phyloP scores from a whole-genome alignment of 441 rosid genomes.

The Eugenia klotzschiana region DNA sequence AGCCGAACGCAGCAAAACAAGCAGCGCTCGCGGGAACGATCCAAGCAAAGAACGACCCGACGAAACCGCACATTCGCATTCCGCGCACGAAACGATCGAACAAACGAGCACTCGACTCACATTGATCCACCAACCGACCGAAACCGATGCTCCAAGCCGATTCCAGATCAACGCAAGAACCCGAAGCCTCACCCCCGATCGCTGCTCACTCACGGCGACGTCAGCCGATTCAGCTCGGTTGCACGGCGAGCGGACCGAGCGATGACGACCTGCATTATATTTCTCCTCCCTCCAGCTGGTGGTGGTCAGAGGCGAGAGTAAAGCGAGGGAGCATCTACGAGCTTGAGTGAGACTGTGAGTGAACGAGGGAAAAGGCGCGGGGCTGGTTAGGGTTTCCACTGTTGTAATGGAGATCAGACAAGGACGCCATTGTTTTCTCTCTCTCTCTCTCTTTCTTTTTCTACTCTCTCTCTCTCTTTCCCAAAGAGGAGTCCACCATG shows the following conservation, averaged over 20 bases:
- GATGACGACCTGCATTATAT: not conserved
- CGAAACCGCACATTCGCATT: not conserved
- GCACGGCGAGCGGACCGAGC: not conserved
- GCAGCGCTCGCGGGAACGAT: not conserved
- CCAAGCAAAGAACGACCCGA: not conserved
- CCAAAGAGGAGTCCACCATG: not conserved
- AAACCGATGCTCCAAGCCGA: not conserved
- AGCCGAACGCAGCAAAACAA: not conserved
- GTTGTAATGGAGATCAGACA: not conserved
- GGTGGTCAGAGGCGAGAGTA: not conserved
- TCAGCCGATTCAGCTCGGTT: not conserved
- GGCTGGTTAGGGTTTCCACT: not conserved
- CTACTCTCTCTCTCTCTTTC: not conserved
- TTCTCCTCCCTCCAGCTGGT: not conserved
- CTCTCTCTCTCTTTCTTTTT: rapidly evolving
- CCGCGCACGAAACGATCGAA: not conserved
- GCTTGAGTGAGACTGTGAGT: not conserved
- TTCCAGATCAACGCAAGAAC: no score
- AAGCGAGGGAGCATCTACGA: not conserved
- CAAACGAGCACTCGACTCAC: not conserved
- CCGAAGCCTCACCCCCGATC: not conserved
- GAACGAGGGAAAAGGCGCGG: not conserved
- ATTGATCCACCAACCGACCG: not conserved
- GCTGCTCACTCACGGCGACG: not conserved
- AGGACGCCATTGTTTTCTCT: not conserved